Evolutionary conservation across 164 flowering plant genomes (phyloP), one percentile per base, ranked within the genome.

Genomic region (Stephania cephalantha): DNA sequence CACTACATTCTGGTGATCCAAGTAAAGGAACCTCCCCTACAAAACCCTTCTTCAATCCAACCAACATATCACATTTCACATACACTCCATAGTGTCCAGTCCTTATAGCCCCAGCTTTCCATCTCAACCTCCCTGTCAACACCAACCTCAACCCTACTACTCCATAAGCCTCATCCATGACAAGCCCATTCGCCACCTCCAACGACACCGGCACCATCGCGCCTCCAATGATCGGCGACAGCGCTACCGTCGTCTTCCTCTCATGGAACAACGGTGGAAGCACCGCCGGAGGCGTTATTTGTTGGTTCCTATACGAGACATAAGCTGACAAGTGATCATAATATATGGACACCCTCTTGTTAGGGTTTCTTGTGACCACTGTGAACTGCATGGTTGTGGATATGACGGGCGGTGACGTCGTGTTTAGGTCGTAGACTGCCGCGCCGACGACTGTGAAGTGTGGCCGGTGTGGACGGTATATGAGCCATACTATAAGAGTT

Each of bases 341-440:
- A 78, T 80, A 78, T 46, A 87, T 79, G 53, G 88, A 77, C 35
- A 84, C 87, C 4, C 97, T 83, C 67, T 71, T 72, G 91, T 92
- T 92, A 1, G 97, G 88, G 86, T 94, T 94, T 30, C 90, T 78
- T 1, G 90, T 82, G 25, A 85, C 74, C 75, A 94, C 45, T 7
- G 96, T 90, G 87, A 94, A 86, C 81, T 92, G 97, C 84, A 91
- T 78, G 83, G 87, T 78, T 79, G 91, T 77, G 80, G 95, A 78
- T 55, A 92, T 48, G 71, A 79, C 71, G 1, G 88, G 79, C 6
- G 86, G 85, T 18, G 88, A 73, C 2, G 92, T 82, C 73, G 80
- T 63, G 89, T 88, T 90, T 76, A 92, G 86, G 25, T 80, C 80
- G 78, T 85, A 87, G 52, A 90, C 64, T 48, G 95, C 86, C n/a